phyloP scores from a whole-genome alignment of 352 stramenopile species.

The Globisporangium iwayamae region DNA sequence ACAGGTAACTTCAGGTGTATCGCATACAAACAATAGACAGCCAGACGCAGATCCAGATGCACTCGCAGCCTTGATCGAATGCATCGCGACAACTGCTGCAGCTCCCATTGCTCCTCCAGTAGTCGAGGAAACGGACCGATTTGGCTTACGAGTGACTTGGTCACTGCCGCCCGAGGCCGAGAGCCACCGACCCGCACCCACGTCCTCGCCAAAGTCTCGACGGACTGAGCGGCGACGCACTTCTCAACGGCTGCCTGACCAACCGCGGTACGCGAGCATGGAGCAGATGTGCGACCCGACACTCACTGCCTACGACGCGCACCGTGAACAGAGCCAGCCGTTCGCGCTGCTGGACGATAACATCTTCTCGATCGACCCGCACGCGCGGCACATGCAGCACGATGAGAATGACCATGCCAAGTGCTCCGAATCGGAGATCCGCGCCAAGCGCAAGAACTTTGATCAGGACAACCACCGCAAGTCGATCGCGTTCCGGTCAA shows the following conservation, averaged over 20 bases:
- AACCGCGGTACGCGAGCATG: conserved; percentile 19
- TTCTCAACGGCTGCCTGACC: conserved; percentile 27
- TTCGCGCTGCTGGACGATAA: conserved; percentile 51
- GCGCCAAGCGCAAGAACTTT: conserved; percentile 59
- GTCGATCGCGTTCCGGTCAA: conserved; percentile 49
- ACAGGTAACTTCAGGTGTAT: not conserved
- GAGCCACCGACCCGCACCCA: not conserved
- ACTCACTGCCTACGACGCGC: conserved; percentile 52
- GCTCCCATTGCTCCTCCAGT: not conserved
- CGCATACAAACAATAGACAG: not conserved
- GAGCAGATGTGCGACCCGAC: conserved; percentile 38
- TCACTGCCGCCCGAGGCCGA: not conserved
- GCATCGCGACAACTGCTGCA: not conserved
- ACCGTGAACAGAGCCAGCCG: conserved; percentile 41
- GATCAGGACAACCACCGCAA: conserved; percentile 61
- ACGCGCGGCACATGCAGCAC: conserved; percentile 41
- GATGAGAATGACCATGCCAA: conserved; percentile 39
- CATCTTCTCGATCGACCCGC: conserved; percentile 49
- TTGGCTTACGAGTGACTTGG: conserved; percentile 9
- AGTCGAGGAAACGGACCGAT: not conserved
- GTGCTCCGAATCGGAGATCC: conserved; percentile 29
- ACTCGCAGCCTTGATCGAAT: not conserved
- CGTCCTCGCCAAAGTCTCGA: conserved; percentile 2
- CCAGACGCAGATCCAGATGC: not conserved
- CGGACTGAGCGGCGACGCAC: conserved; percentile 27